phyloP scores from a whole-genome alignment of 2,329 filamentous ascomycete species.

The Arthroderma uncinatum region DNA sequence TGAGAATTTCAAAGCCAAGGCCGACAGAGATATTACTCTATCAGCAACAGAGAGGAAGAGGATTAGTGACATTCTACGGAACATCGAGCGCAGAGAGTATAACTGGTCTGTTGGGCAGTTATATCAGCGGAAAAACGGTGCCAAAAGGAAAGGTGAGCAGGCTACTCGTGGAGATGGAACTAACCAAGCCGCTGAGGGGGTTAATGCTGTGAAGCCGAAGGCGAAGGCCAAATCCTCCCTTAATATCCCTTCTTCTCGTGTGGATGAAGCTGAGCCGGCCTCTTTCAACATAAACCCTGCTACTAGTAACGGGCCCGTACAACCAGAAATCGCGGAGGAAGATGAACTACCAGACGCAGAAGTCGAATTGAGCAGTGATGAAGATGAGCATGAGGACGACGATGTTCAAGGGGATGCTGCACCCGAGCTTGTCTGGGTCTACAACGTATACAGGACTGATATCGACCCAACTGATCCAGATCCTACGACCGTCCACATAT shows the following conservation, averaged over 20 bases:
- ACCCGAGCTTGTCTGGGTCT: constrained; percentile 8
- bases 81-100: constrained; percentile 6
- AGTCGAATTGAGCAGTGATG: neutral
- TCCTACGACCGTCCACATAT: neutral
- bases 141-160: neutral
- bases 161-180: neutral
- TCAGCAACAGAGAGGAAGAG: constrained; percentile 3
- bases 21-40: neutral
- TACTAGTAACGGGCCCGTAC: too few relatives aligned
- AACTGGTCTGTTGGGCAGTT: neutral
- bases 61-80: constrained; percentile 6
- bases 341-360: neutral
- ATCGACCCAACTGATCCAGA: neutral
- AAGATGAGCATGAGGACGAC: neutral
- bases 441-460: constrained; percentile 9
- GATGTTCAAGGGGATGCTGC: neutral
- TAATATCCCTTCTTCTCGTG: too few relatives aligned
- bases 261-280: too few relatives aligned
- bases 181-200: neutral
- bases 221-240: too few relatives aligned
- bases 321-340: neutral
- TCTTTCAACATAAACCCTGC: too few relatives aligned
- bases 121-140: neutral
- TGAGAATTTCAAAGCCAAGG: constrained; percentile 5
- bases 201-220: too few relatives aligned